Percentiles rank a stretch among this genome's conserved stretches.
Conservation (phyloP, 495 filamentous ascomycete genomes). For the Lasiosphaeriaceae sp. region DNA sequence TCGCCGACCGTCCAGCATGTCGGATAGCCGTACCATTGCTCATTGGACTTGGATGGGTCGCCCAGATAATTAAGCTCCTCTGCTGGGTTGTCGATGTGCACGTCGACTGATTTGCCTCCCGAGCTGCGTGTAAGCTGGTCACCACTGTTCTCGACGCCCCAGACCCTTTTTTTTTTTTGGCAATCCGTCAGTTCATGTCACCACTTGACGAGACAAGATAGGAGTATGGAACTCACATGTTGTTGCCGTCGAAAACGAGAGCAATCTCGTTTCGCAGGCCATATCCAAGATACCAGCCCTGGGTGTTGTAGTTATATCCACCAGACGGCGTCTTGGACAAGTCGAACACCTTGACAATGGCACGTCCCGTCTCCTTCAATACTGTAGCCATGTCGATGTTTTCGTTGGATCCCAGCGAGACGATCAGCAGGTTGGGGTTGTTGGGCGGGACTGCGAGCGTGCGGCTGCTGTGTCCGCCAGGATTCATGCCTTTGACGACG, state of each 20-base stretch:
- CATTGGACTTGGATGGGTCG: constrained; percentile 41
- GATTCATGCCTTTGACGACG: constrained; percentile 53
- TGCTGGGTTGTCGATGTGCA: constrained; percentile 64
- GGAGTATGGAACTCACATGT: constrained; percentile 7
- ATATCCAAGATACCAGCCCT: constrained; percentile 58
- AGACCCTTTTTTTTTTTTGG: background rate
- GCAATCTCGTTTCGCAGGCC: constrained; percentile 67
- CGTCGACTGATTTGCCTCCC: constrained; percentile 48
- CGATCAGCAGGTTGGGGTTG: constrained; percentile 46
- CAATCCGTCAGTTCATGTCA: background rate
- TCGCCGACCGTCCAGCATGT: constrained; percentile 62
- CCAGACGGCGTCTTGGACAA: constrained; percentile 37
- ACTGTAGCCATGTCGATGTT: constrained; percentile 55
- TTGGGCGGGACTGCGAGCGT: constrained; percentile 50
- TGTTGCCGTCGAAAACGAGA: constrained; percentile 48
- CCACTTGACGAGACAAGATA: too few species aligned
- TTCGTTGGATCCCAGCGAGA: constrained; percentile 52
- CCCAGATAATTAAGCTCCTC: constrained; percentile 70
- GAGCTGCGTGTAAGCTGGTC: constrained; percentile 53
- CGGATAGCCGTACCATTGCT: constrained; percentile 60
- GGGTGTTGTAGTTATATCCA: constrained; percentile 47
- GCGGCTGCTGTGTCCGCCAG: constrained; percentile 55
- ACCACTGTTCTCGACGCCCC: constrained; percentile 61
- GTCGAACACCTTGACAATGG: constrained; percentile 61
- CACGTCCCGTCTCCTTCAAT: constrained; percentile 48